These are phyloP conservation scores for Candida labiduridarum DNA, from an alignment of 1,139 yeast genomes.

Conservation along the genomic window DNA sequence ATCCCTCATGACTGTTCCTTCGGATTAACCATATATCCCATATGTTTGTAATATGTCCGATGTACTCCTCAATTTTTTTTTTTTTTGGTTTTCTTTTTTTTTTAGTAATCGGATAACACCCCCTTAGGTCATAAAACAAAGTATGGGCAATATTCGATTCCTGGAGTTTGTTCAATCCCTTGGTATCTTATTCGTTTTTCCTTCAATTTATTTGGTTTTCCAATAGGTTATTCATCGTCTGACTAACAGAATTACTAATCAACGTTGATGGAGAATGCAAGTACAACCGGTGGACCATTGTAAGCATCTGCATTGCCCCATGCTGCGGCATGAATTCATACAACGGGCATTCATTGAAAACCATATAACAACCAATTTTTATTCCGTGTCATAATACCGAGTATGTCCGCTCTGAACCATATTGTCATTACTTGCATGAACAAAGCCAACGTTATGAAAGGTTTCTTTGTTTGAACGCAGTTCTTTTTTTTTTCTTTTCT, in stretches of 20 bases:
- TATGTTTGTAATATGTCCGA: neutral
- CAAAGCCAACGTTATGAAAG: neutral
- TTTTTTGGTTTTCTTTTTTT: neutral
- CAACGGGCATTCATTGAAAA: too few species aligned
- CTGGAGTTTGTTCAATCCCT: neutral
- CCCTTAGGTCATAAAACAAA: too few species aligned
- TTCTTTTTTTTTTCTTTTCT: neutral
- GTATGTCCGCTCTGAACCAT: neutral
- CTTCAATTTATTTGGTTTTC: neutral
- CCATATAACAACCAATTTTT: too few species aligned
- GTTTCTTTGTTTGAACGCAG: neutral
- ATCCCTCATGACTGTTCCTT: neutral
- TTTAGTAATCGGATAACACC: too few species aligned
- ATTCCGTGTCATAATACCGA: too few species aligned
- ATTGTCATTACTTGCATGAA: neutral
- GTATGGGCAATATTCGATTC: too few species aligned
- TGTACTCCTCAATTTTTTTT: neutral
- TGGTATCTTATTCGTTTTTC: neutral
- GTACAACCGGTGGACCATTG: neutral
- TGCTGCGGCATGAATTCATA: too few species aligned
- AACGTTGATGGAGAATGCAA: neutral
- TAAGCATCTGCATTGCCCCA: neutral
- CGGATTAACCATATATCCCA: neutral
- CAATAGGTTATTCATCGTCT: neutral
- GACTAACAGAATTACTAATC: neutral